Conservation (phyloP, 1,284 basidiomycete species). For the Taiwanofungus camphoratus region DNA sequence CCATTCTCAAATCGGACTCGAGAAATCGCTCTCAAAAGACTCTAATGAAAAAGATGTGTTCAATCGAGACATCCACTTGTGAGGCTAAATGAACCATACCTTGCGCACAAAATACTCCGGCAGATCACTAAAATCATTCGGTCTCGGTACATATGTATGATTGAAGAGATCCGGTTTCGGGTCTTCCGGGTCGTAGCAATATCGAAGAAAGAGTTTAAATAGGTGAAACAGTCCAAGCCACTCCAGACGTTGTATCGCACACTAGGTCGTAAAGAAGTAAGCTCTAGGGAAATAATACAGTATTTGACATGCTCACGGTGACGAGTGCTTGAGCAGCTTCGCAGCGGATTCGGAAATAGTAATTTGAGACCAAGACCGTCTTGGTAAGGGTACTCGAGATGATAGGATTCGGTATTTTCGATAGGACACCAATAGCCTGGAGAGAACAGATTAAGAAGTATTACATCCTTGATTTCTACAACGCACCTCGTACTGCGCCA, state of each 20-base stretch:
- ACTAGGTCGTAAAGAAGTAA: conserved; percentile 38
- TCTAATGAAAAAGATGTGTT: conserved; percentile 38
- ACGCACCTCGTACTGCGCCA: conserved; percentile 90
- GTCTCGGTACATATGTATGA: conserved; percentile 83
- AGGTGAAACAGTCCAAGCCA: conserved; percentile 93
- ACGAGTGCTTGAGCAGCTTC: conserved; percentile 90
- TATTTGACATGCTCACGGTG: conserved; percentile 45
- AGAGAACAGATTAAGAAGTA: conserved; percentile 8
- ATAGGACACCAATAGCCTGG: conserved; percentile 82
- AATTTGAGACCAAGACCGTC: conserved; percentile 92
- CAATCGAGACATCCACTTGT: background rate
- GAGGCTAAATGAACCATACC: conserved; percentile 39
- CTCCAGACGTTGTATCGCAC: conserved; percentile 75
- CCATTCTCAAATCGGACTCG: conserved; percentile 83
- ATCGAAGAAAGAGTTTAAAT: conserved; percentile 92
- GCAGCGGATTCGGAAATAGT: conserved; percentile 95
- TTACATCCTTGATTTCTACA: no score
- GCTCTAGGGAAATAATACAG: background rate
- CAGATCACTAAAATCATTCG: conserved; percentile 91
- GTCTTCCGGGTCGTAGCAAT: conserved; percentile 85
- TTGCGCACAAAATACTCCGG: conserved; percentile 94
- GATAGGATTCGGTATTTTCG: conserved; percentile 80
- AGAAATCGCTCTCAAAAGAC: conserved; percentile 77
- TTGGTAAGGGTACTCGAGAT: conserved; percentile 91
- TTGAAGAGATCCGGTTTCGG: conserved; percentile 74